Evolutionary conservation across 1,139 yeast species (phyloP).

Genomic region (Saccharomyces hybrid): DNA sequence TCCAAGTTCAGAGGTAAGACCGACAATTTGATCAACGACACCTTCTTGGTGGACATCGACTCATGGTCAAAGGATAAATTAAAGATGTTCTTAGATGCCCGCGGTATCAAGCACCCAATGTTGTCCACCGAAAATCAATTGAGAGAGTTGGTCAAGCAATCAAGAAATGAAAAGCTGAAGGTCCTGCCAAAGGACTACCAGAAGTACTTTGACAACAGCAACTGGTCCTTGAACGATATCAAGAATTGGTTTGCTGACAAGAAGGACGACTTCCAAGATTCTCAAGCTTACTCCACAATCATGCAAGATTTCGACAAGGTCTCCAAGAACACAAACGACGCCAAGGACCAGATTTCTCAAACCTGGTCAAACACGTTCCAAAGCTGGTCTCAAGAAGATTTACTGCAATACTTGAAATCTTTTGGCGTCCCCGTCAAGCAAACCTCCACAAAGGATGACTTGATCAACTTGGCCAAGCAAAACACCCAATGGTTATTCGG

Average conservation of each 20-base stretch:
- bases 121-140: slow-evolving; percentile 42
- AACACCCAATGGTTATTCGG: slow-evolving; percentile 38
- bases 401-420: slow-evolving; percentile 44
- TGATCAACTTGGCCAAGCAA: slow-evolving; percentile 41
- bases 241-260: slow-evolving; percentile 4
- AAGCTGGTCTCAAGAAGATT: slow-evolving; percentile 49
- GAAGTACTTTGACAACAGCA: neutral
- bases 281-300: slow-evolving; percentile 33
- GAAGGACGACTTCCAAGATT: slow-evolving; percentile 32
- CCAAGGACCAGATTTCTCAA: slow-evolving; percentile 23
- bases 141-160: slow-evolving; percentile 40
- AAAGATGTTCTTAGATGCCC: slow-evolving; percentile 44
- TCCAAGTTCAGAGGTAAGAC: slow-evolving; percentile 16
- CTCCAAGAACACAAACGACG: slow-evolving; percentile 19
- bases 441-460: slow-evolving; percentile 39
- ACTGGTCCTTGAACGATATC: slow-evolving; percentile 3
- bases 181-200: slow-evolving; percentile 29
- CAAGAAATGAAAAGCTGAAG: slow-evolving; percentile 39
- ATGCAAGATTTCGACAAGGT: slow-evolving; percentile 18
- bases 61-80: slow-evolving; percentile 45
- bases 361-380: slow-evolving; percentile 36
- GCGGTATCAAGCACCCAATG: slow-evolving; percentile 43
- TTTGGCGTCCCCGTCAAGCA: slow-evolving; percentile 42
- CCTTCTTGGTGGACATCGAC: slow-evolving; percentile 41
- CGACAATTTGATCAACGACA: slow-evolving; percentile 38